phyloP scores from a whole-genome alignment of 495 filamentous ascomycete species.

The Bacidia gigantensis region DNA sequence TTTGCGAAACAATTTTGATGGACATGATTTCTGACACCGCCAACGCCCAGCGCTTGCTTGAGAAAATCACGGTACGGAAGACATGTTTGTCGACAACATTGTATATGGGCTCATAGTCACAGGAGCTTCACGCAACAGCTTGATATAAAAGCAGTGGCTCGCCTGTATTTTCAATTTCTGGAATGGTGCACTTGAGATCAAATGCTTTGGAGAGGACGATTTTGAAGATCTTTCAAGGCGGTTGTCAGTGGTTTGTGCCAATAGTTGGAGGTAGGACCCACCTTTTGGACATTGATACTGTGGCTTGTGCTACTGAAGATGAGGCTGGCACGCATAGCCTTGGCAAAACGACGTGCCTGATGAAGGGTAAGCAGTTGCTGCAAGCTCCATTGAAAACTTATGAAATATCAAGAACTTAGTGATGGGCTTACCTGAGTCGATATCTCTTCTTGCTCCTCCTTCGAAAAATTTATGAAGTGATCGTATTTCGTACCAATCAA shows the following conservation, averaged over 20 bases:
- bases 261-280: slow-evolving; percentile 22
- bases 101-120: not conserved
- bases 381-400: not conserved
- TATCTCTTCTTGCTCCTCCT: slow-evolving; percentile 96
- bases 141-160: slow-evolving; percentile 94
- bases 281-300: slow-evolving; percentile 99
- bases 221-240: slow-evolving; percentile 73
- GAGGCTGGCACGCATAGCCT: slow-evolving; percentile 91
- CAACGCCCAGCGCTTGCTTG: not conserved
- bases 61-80: not conserved
- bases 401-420: not conserved
- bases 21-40: not conserved
- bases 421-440: slow-evolving; percentile 68
- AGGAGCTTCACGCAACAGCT: slow-evolving; percentile 32
- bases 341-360: slow-evolving; percentile 87
- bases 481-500: slow-evolving; percentile 96
- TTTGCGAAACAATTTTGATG: not conserved
- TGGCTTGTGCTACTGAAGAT: slow-evolving; percentile 98
- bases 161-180: slow-evolving; percentile 93
- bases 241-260: not conserved
- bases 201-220: slow-evolving; percentile 98
- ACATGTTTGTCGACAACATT: not conserved
- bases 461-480: slow-evolving; percentile 95
- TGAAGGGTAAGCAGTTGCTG: not conserved
- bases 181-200: slow-evolving; percentile 96